Conservation (phyloP, 73 alveolate genomes). For the Effrenium voratum region DNA sequence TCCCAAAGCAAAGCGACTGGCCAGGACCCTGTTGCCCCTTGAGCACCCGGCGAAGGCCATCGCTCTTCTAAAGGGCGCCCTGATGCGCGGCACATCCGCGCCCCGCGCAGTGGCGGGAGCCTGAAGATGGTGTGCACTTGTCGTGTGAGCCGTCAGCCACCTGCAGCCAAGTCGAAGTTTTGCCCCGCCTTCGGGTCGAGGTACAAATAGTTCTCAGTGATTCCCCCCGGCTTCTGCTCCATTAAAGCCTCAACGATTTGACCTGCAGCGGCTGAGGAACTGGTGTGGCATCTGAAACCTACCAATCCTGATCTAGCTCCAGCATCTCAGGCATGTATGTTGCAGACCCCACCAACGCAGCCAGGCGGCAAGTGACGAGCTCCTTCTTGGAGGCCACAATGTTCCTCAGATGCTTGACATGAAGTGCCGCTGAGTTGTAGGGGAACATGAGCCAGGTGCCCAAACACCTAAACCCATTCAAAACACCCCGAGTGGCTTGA, state of each 20-base stretch:
- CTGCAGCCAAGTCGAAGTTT: too few relatives aligned
- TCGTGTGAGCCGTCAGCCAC: too few relatives aligned
- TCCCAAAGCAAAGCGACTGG: too few relatives aligned
- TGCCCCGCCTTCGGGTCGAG: conserved; percentile 93
- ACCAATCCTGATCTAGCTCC: neutral
- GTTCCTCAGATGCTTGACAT: conserved; percentile 22
- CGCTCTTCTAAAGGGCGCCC: conserved; percentile 81
- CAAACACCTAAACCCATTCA: neutral
- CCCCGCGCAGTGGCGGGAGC: conserved; percentile 84
- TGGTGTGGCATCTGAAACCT: neutral
- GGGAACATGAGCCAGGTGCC: neutral
- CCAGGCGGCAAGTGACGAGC: conserved; percentile 59
- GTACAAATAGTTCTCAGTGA: conserved; percentile 66
- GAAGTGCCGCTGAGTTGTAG: neutral
- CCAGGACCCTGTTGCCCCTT: too few relatives aligned
- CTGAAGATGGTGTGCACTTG: too few relatives aligned
- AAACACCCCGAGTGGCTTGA: conserved; percentile 11
- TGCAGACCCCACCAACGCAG: neutral
- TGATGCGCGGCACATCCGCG: conserved; percentile 81
- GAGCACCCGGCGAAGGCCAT: conserved; percentile 82
- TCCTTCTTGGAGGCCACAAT: conserved; percentile 90
- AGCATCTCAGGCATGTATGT: neutral
- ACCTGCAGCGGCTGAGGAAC: conserved; percentile 7
- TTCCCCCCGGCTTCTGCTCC: conserved; percentile 90
- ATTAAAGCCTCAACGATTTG: conserved; percentile 79